Evolutionary conservation across 2,329 filamentous ascomycete genomes (phyloP), one percentile per base, ranked within the genome.

Genomic region (Periconia digitata): DNA sequence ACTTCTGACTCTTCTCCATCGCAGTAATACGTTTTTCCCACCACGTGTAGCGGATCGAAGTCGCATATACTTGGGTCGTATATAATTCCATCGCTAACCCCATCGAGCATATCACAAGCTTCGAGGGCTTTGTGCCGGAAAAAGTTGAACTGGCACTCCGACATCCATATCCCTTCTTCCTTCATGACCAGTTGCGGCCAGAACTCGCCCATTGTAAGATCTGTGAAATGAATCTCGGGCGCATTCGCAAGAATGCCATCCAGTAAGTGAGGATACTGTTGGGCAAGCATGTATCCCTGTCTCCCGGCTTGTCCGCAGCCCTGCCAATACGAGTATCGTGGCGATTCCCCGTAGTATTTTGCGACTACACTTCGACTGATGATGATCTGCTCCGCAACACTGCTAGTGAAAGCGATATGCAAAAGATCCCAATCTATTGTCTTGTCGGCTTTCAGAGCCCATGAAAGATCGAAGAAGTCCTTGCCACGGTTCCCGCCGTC

Each of bases 331-430:
- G 65, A 66, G 40, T 69, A 63, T 36, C 62, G 58, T 0, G 70
- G 64, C 18, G 56, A 42, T 23, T 55, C 41, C 10, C 65, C 60
- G 49, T 72, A 76, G 50, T 63, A 75, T 16, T 60, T 55, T 18
- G 64, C 51, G 6, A 60, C 61, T 20, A 68, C 54, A 20, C 43
- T 50, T 50, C 74, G 74, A 8, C 64, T 70, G 8, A 75, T 55
- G 21, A 55, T 29, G 13, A 66, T 56, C 40, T 62, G 51, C 20
- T 76, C 74, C 4, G 69, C 59, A 8, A 74, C 32, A n/a, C 70
- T 67, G 0, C 66, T 56, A 0, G 63, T 69, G 0, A 68, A 72
- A 18, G 73, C 71, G 43, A 76, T 71, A 10, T 70, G 58, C 6
- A 76, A 40, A 3, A 65, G 43, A 23, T 60, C 46, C 59, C 64